A percentile compares a stretch with the other conserved stretches of the same genome.
These are phyloP conservation scores for Sonneratia alba DNA, from an alignment of 345 rosid species.

Conservation along the genomic window DNA sequence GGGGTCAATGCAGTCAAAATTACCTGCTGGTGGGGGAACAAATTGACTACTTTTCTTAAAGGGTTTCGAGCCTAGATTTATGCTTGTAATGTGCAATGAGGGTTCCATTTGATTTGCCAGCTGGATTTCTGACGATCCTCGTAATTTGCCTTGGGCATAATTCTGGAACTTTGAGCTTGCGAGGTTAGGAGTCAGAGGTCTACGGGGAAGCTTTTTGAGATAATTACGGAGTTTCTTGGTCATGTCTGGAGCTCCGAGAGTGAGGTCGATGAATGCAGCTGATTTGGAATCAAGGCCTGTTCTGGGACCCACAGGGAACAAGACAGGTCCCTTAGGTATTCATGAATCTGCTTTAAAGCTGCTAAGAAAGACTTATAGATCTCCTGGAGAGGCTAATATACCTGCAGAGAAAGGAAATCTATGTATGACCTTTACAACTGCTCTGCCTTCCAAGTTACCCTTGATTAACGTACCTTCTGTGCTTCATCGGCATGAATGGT, in stretches of 20 bases:
- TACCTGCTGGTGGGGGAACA: conserved; percentile 6
- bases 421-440: conserved; percentile 17
- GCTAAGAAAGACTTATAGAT: conserved; percentile 43
- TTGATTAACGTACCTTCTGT: conserved; percentile 17
- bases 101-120: conserved; percentile 17
- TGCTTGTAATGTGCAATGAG: conserved; percentile 10
- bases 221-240: conserved; percentile 7
- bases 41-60: conserved; percentile 3
- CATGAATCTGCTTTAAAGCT: conserved; percentile 53
- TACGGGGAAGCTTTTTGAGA: conserved; percentile 5
- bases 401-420: conserved; percentile 26
- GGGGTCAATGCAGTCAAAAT: background rate
- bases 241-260: conserved; percentile 69
- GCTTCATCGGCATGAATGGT: conserved; percentile 62
- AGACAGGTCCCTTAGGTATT: conserved; percentile 34
- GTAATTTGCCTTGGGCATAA: conserved; percentile 12
- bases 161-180: conserved; percentile 4
- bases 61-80: conserved; percentile 13
- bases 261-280: conserved; percentile 60
- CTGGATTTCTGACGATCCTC: conserved; percentile 13
- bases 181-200: conserved; percentile 17
- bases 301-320: conserved; percentile 61
- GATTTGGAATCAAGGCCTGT: conserved; percentile 70
- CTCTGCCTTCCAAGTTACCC: conserved; percentile 41
- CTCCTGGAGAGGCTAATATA: conserved; percentile 18